phyloP scores from a whole-genome alignment of 371 early-diverging fungal genomes.

The Mucor racemosus region DNA sequence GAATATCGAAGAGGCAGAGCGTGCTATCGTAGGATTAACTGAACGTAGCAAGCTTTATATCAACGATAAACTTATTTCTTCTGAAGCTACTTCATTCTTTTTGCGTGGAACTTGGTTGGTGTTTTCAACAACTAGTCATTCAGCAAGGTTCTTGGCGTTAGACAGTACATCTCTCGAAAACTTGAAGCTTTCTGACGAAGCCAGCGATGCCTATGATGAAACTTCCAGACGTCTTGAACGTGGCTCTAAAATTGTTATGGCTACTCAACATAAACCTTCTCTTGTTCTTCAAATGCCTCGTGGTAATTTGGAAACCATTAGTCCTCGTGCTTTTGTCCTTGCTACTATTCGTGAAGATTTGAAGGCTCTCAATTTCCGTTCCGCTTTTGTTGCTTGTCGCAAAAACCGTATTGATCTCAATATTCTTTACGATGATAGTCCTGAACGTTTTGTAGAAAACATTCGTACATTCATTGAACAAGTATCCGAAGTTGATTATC shows the following conservation, averaged over 20 bases:
- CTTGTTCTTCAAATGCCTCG: slow-evolving; percentile 95
- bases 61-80: slow-evolving; percentile 67
- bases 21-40: slow-evolving; percentile 74
- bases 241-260: slow-evolving; percentile 84
- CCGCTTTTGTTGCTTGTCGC: slow-evolving; percentile 87
- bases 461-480: slow-evolving; percentile 75
- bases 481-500: slow-evolving; percentile 80
- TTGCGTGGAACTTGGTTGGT: slow-evolving; percentile 84
- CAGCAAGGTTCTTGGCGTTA: slow-evolving; percentile 75
- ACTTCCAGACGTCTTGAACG: slow-evolving; percentile 87
- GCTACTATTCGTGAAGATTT: slow-evolving; percentile 76
- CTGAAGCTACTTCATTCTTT: slow-evolving; percentile 87
- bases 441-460: slow-evolving; percentile 70
- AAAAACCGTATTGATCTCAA: slow-evolving; percentile 94
- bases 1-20: slow-evolving; percentile 31
- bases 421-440: slow-evolving; percentile 81
- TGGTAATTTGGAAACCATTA: slow-evolving; percentile 96
- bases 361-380: slow-evolving; percentile 71
- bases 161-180: slow-evolving; percentile 37
- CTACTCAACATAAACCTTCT: slow-evolving; percentile 69
- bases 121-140: slow-evolving; percentile 86
- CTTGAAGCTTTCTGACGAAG: slow-evolving; percentile 57
- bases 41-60: slow-evolving; percentile 83
- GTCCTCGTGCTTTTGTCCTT: slow-evolving; percentile 91
- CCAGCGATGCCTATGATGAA: slow-evolving; percentile 71